Base-by-base conservation (phyloP, 176 grass and related monocot genomes). In the Oryza punctata region DNA sequence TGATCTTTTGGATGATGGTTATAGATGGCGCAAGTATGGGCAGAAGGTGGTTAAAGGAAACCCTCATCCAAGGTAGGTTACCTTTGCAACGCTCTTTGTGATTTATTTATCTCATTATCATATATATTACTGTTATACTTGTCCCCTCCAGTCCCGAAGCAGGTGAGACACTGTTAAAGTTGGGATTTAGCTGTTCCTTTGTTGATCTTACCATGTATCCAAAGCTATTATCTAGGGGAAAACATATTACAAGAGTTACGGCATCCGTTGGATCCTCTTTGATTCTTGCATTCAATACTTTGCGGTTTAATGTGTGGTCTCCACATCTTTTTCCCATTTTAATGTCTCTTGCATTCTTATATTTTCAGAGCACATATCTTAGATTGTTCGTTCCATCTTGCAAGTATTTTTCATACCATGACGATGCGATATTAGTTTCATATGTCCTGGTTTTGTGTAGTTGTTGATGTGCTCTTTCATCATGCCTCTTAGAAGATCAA, bases 41-140 rank as follows among this genome's bases (percentile, higher is more conserved):
- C 93, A 98, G 85, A 98, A 98, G 83, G 96, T 94, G 27, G 93
- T 96, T 15, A 98, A 98, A 92, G 96, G 96, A 85, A 98, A 98
- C 69, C 91, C 91, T 90, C 85, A 99, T 81, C 96, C 95, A 88
- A 93, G 95, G 95, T 95, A 87, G 27, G 12, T 65, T 60, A 75
- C 6, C 12, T 84, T 23, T 49, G 1, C 38, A 19, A 32, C 40
- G 12, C 15, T 68, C 23, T 68, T 68, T 73, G 10, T 76, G 25
- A 28, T 78, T 72, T 50, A 37, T 61, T 2, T 77, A 54, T n/a
- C 4, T 43, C 38, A 11, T 65, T 87, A 78, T 69, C 3, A 14
- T 35, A 37, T 32, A 27, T 78, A 43, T 21, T 26, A 10, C 23
- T 3, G 11, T 43, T 1, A 40, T 70, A 72, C 49, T 67, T 29